These are phyloP conservation scores for Aspergillus puulaauensis DNA, from an alignment of 2,329 filamentous ascomycete species.

Conservation along the genomic window DNA sequence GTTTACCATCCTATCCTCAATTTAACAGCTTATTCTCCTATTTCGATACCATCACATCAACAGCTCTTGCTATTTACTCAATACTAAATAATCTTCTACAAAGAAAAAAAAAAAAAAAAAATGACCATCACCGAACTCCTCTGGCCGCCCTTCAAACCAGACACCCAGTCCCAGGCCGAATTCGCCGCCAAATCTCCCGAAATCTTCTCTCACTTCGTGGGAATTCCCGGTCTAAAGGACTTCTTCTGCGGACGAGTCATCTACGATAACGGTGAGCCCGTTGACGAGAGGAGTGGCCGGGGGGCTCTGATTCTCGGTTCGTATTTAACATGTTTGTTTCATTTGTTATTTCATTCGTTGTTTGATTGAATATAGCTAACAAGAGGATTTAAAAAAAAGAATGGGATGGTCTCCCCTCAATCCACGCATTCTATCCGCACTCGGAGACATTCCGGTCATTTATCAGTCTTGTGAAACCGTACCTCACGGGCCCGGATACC, in stretches of 20 bases:
- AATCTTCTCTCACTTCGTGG: neutral
- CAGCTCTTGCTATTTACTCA: no score
- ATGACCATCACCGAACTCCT: slow-evolving; percentile 2
- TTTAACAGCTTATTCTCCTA: no score
- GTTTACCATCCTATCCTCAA: no score
- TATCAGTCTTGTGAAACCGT: neutral
- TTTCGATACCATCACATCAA: no score
- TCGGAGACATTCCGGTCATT: neutral
- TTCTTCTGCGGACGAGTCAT: neutral
- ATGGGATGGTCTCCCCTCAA: neutral
- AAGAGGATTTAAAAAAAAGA: neutral
- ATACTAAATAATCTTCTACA: no score
- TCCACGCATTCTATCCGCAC: neutral
- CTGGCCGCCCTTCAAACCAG: neutral
- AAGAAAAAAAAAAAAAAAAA: neutral
- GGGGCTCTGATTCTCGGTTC: neutral
- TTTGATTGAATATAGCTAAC: no score
- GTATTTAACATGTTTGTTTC: neutral
- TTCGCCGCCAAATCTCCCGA: neutral
- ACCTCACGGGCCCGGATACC: neutral
- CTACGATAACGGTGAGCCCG: neutral
- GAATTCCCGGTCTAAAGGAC: neutral
- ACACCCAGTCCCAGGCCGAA: neutral
- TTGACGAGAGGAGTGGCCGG: neutral
- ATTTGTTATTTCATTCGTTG: no score